phyloP scores from a whole-genome alignment of 805 yeast genomes.

The Dipodascus albidus region DNA sequence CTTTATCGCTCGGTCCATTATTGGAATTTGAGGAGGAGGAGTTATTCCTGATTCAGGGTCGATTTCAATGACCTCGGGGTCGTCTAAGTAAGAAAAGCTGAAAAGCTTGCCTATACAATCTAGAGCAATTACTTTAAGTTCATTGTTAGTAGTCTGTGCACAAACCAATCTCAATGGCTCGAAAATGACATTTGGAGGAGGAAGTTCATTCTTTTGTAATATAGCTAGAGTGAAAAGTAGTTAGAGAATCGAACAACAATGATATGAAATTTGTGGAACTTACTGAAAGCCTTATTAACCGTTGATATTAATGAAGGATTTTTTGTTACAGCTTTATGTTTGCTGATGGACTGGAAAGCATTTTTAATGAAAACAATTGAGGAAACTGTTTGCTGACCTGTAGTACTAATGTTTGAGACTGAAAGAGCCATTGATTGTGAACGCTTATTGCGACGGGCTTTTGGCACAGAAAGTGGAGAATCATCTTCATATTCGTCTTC shows the following conservation, averaged over 20 bases:
- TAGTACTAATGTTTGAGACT: slow-evolving; percentile 13
- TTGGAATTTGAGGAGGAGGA: slow-evolving; percentile 41
- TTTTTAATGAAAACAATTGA: slow-evolving; percentile 38
- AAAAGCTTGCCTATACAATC: slow-evolving; percentile 82
- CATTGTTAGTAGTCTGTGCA: slow-evolving; percentile 47
- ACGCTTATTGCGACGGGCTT: slow-evolving; percentile 1
- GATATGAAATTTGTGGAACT: slow-evolving; percentile 7
- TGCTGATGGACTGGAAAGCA: slow-evolving; percentile 46
- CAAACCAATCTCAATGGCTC: slow-evolving; percentile 71
- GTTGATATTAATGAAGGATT: slow-evolving; percentile 29
- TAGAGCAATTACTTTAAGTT: slow-evolving; percentile 60
- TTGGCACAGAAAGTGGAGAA: not conserved
- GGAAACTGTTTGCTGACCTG: slow-evolving; percentile 22
- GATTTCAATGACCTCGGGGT: slow-evolving; percentile 20
- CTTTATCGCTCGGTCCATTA: slow-evolving; percentile 75
- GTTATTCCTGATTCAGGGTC: slow-evolving; percentile 33
- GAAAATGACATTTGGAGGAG: slow-evolving; percentile 47
- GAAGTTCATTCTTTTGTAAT: slow-evolving; percentile 21
- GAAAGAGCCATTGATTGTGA: slow-evolving; percentile 20
- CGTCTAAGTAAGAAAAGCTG: slow-evolving; percentile 67
- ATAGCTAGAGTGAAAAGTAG: slow-evolving; percentile 8
- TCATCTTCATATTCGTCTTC: not conserved
- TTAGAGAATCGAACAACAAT: slow-evolving; percentile 14
- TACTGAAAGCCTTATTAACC: slow-evolving; percentile 24
- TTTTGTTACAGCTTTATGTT: slow-evolving; percentile 49